Percentiles rank a stretch among this genome's conserved stretches.
phyloP scores from a whole-genome alignment of 306 rosid genomes.

The Benincasa hispida region DNA sequence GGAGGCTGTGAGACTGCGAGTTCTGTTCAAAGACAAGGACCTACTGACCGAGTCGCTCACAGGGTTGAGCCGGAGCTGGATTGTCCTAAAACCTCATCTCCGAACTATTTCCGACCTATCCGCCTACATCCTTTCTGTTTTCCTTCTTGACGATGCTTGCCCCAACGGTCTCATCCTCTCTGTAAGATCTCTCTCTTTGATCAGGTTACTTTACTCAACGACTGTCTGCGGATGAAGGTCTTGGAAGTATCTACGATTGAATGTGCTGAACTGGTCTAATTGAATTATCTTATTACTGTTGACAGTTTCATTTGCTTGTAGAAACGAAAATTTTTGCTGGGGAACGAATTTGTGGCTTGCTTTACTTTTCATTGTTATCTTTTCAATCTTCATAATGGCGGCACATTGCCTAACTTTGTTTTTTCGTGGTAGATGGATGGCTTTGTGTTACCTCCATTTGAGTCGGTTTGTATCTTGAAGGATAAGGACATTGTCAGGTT shows the following conservation, averaged over 20 bases:
- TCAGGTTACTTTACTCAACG: neutral
- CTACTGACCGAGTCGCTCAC: conserved; percentile 43
- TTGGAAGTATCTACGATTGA: neutral
- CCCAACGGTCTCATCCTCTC: conserved; percentile 57
- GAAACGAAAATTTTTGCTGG: neutral
- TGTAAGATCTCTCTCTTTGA: conserved; percentile 23
- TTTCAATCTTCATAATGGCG: neutral
- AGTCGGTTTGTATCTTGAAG: conserved; percentile 67
- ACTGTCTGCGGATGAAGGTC: neutral
- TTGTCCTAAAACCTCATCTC: conserved; percentile 61
- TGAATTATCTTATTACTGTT: neutral
- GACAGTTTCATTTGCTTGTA: neutral
- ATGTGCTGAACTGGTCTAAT: neutral
- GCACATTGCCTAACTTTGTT: neutral
- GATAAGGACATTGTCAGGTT: conserved; percentile 71
- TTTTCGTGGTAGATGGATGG: conserved; percentile 73
- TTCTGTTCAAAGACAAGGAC: conserved; percentile 37
- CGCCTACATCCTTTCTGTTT: conserved; percentile 29
- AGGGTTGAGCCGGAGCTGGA: conserved; percentile 68
- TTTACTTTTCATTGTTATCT: neutral
- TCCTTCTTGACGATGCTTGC: conserved; percentile 47
- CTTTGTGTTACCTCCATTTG: conserved; percentile 83
- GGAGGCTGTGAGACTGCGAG: conserved; percentile 52
- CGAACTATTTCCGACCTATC: conserved; percentile 57
- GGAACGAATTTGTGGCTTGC: neutral